Percentiles rank a stretch among this genome's conserved stretches.
Conservation (phyloP, 768 basidiomycete species). For the Tricholoma sp. region DNA sequence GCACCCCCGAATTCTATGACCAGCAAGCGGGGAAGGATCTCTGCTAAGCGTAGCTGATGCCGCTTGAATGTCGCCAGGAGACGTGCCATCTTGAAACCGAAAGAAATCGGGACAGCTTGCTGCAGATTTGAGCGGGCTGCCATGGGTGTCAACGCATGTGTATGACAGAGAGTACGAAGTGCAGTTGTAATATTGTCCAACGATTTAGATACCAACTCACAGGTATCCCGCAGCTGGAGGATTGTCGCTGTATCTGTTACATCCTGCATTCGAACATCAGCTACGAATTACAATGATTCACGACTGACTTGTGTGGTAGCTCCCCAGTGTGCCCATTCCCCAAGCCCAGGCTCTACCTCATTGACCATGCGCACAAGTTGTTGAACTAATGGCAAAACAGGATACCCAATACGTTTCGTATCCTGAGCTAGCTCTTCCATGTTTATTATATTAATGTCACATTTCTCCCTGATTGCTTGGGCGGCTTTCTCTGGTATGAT, state of each 20-base stretch:
- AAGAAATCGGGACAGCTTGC: conserved; percentile 42
- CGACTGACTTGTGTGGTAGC: conserved; percentile 40
- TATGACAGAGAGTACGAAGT: conserved; percentile 24
- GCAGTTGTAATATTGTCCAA: conserved; percentile 24
- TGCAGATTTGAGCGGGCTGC: conserved; percentile 43
- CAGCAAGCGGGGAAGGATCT: conserved; percentile 33
- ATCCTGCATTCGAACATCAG: conserved; percentile 26
- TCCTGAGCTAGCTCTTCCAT: conserved; percentile 33
- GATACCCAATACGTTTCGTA: conserved; percentile 40
- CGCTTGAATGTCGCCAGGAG: conserved; percentile 38
- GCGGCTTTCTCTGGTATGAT: conserved; percentile 38
- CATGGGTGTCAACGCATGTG: conserved; percentile 36
- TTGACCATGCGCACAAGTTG: conserved; percentile 38
- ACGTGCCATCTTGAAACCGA: conserved; percentile 43
- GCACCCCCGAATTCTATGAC: conserved; percentile 43
- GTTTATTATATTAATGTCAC: conserved; percentile 31
- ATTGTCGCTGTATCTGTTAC: conserved; percentile 44
- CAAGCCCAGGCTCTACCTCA: conserved; percentile 25
- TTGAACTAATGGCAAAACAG: conserved; percentile 38
- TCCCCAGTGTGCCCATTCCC: conserved; percentile 46
- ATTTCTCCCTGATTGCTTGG: conserved; percentile 28
- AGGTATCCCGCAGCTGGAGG: conserved; percentile 36
- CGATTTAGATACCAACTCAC: conserved; percentile 25
- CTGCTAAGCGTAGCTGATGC: conserved; percentile 30
- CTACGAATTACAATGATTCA: conserved; percentile 1